phyloP scores from a whole-genome alignment of 2,329 filamentous ascomycete species.

The Claviceps fusiformis region DNA sequence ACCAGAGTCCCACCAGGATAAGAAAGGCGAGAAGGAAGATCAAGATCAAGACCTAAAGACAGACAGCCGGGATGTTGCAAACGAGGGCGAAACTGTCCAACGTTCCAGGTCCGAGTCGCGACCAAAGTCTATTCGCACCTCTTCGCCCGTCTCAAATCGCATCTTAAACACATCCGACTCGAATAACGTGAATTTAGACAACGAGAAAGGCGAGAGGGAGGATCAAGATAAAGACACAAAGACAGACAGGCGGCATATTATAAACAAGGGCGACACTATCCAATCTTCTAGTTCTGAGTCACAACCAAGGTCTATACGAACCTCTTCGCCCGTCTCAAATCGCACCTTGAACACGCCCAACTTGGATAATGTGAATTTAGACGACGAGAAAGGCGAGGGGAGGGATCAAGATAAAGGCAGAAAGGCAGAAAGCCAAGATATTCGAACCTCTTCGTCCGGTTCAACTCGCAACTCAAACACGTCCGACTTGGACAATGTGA shows the following conservation, averaged over 20 bases:
- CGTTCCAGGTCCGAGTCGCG: conserved; percentile 10
- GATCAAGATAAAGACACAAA: conserved; percentile 5
- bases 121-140: conserved; percentile 16
- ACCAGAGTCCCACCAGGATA: conserved; percentile 1
- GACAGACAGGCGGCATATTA: conserved; percentile 8
- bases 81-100: conserved; percentile 6
- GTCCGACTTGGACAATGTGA: conserved; percentile 46
- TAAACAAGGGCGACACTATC: conserved; percentile 4
- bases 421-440: conserved; percentile 8
- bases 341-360: conserved; percentile 33
- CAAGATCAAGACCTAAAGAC: conserved; percentile 6
- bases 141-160: conserved; percentile 27
- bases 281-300: conserved; percentile 10
- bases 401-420: conserved; percentile 2
- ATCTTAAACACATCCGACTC: conserved; percentile 34
- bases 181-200: conserved; percentile 25
- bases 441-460: conserved; percentile 23
- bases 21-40: not conserved
- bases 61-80: conserved; percentile 8
- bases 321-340: conserved; percentile 26
- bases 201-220: not conserved
- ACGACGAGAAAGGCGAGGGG: not conserved
- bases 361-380: conserved; percentile 29
- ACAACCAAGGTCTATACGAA: conserved; percentile 13
- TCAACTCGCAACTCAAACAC: conserved; percentile 33